Evolutionary conservation across 2,329 filamentous ascomycete species (phyloP).

Genomic region (Didymella arachidicola): DNA sequence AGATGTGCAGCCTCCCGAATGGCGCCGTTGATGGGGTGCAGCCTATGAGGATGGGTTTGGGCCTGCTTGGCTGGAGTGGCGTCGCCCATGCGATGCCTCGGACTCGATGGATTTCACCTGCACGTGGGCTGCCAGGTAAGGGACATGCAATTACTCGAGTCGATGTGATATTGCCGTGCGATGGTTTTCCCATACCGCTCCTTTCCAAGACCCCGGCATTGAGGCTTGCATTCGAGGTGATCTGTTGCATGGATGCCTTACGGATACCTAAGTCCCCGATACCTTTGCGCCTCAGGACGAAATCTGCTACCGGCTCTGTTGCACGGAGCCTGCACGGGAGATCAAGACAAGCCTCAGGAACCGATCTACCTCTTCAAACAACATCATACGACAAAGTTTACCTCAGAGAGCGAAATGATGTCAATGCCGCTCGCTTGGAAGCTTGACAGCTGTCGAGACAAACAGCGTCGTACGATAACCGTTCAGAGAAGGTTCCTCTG

Average conservation of each 20-base stretch:
- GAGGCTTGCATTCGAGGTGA: conserved; percentile 11
- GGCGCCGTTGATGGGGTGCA: conserved; percentile 20
- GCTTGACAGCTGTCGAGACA: conserved; percentile 36
- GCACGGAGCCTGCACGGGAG: conserved; percentile 18
- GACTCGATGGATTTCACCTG: conserved; percentile 20
- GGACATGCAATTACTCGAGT: conserved; percentile 17
- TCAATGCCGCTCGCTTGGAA: conserved; percentile 23
- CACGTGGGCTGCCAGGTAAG: conserved; percentile 31
- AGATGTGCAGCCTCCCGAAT: conserved; percentile 29
- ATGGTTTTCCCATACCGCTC: conserved; percentile 23
- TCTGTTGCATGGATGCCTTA: conserved; percentile 28
- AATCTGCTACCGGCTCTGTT: conserved; percentile 19
- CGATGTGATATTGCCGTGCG: conserved; percentile 5
- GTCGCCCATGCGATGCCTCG: conserved; percentile 20
- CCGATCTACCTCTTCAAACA: conserved; percentile 40
- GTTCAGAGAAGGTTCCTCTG: conserved; percentile 35
- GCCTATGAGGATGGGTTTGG: conserved; percentile 28
- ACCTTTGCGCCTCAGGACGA: conserved; percentile 36
- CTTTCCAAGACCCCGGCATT: conserved; percentile 10
- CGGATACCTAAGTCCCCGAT: conserved; percentile 49
- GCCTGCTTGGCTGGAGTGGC: conserved; percentile 26
- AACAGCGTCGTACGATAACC: conserved; percentile 46
- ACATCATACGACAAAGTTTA: conserved; percentile 50
- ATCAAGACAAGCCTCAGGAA: conserved; percentile 20
- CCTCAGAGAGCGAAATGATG: conserved; percentile 34